Conservation (phyloP, 805 yeast genomes). For the Spathaspora girioi region DNA sequence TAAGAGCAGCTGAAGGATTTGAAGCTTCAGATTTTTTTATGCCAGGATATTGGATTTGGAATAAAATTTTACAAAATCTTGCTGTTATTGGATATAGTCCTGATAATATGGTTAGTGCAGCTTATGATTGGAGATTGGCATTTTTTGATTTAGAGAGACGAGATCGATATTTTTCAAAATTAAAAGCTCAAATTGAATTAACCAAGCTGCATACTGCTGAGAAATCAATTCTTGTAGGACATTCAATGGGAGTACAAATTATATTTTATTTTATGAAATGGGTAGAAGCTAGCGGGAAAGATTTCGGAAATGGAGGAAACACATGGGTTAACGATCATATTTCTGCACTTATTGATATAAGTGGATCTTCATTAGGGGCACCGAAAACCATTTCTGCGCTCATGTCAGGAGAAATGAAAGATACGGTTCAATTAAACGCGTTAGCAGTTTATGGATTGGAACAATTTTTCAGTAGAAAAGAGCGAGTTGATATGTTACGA, state of each 20-base stretch:
- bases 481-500: conserved; percentile 79
- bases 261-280: conserved; percentile 87
- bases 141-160: conserved; percentile 84
- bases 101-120: conserved; percentile 82
- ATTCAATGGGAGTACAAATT: conserved; percentile 96
- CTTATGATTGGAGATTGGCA: conserved; percentile 95
- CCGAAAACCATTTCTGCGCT: conserved; percentile 92
- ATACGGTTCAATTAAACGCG: conserved; percentile 90
- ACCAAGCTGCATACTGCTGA: conserved; percentile 49
- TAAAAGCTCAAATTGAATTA: conserved; percentile 71
- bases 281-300: conserved; percentile 85
- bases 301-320: conserved; percentile 88
- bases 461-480: conserved; percentile 85
- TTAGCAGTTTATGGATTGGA: conserved; percentile 93
- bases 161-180: conserved; percentile 77
- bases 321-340: conserved; percentile 84
- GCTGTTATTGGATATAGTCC: conserved; percentile 95
- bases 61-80: conserved; percentile 86
- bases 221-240: conserved; percentile 78
- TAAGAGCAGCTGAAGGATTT: conserved; percentile 93
- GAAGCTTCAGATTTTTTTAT: conserved; percentile 96
- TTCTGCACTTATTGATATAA: conserved; percentile 77
- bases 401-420: conserved; percentile 97
- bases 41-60: conserved; percentile 99
- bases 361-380: conserved; percentile 90